These are phyloP conservation scores for Lactarius hatsudake DNA, from an alignment of 768 basidiomycete genomes.

Conservation along the genomic window DNA sequence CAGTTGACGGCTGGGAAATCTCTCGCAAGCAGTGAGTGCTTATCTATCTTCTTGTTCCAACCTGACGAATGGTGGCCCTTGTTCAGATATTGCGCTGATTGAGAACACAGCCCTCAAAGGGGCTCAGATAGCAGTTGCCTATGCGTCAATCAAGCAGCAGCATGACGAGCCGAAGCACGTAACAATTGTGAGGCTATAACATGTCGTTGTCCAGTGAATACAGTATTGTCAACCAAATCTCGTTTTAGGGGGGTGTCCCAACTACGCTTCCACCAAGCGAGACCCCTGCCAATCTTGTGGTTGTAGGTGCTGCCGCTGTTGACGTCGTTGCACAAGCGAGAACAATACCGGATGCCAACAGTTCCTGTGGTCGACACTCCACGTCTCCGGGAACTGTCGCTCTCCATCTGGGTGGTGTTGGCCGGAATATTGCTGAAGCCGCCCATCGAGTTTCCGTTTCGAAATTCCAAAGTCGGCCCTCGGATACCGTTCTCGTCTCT, in stretches of 20 bases:
- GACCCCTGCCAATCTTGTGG: slow-evolving; percentile 49
- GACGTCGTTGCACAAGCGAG: slow-evolving; percentile 70
- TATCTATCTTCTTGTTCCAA: background rate
- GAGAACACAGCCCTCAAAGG: slow-evolving; percentile 84
- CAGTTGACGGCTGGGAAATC: slow-evolving; percentile 79
- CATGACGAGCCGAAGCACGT: background rate
- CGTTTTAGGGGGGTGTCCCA: slow-evolving; percentile 7
- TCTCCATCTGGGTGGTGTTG: slow-evolving; percentile 84
- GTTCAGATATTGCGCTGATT: slow-evolving; percentile 77
- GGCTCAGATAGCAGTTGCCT: slow-evolving; percentile 74
- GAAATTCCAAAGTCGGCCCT: slow-evolving; percentile 28
- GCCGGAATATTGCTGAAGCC: slow-evolving; percentile 92
- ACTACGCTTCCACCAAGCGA: background rate
- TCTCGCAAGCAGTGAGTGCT: slow-evolving; percentile 60
- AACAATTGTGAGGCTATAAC: slow-evolving; percentile 19
- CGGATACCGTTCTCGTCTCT: slow-evolving; percentile 62
- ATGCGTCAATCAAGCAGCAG: slow-evolving; percentile 45
- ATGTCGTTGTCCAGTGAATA: background rate
- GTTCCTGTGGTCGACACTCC: slow-evolving; percentile 49
- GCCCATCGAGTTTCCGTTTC: slow-evolving; percentile 60
- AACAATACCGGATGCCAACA: slow-evolving; percentile 32
- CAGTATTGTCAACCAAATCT: background rate
- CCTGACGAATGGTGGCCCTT: background rate
- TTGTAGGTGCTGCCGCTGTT: slow-evolving; percentile 86
- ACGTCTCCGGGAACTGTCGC: slow-evolving; percentile 78